A percentile compares a stretch with the other conserved stretches of the same genome.
Conservation (phyloP, 768 basidiomycete species). For the Rubroboletus pulcherrimus region DNA sequence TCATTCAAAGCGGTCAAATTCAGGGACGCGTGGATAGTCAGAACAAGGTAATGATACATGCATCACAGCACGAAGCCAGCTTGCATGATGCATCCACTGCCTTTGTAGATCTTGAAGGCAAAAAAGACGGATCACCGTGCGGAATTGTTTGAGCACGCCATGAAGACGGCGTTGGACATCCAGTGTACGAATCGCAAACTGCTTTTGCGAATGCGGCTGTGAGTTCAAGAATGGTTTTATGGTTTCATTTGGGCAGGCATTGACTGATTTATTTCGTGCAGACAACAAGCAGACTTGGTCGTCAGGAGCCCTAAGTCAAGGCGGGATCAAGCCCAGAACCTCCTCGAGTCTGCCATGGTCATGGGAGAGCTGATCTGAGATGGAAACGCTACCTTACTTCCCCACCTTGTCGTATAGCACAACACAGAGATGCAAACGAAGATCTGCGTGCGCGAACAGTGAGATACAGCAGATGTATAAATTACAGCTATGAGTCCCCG, state of each 20-base stretch:
- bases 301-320: conserved; percentile 59
- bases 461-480: conserved; percentile 12
- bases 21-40: conserved; percentile 84
- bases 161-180: conserved; percentile 69
- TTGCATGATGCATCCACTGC: not conserved
- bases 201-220: conserved; percentile 82
- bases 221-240: conserved; percentile 27
- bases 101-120: conserved; percentile 66
- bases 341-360: conserved; percentile 15
- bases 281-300: conserved; percentile 78
- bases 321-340: conserved; percentile 19
- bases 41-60: conserved; percentile 60
- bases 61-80: too few species aligned
- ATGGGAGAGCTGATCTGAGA: conserved; percentile 14
- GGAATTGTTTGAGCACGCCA: conserved; percentile 70
- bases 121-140: conserved; percentile 76
- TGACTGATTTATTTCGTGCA: conserved; percentile 25
- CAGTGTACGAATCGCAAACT: conserved; percentile 73
- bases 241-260: too few species aligned
- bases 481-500: conserved; percentile 35
- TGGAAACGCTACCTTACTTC: not conserved
- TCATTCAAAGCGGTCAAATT: conserved; percentile 77
- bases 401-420: not conserved
- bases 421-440: not conserved
- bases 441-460: not conserved